phyloP scores from a whole-genome alignment of 83 land plant species.

The Picea engelmannii region DNA sequence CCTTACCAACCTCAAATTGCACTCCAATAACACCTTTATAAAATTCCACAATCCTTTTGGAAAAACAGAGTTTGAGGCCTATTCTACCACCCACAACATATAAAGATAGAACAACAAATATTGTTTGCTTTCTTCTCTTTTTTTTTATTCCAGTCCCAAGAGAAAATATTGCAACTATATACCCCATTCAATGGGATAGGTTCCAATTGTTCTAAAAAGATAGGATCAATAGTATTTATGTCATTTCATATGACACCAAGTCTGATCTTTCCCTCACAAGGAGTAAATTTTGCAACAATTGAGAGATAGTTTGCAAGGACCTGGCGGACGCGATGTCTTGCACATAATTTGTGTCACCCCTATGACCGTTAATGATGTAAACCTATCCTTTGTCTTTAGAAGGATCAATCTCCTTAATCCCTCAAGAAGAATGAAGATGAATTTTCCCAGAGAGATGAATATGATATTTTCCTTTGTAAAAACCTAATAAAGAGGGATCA shows the following conservation, averaged over 20 bases:
- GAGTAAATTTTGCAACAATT: constrained; percentile 36
- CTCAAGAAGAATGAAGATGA: no score
- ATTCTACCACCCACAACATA: constrained; percentile 35
- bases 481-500: no score
- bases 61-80: constrained; percentile 33
- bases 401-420: no score
- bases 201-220: background rate
- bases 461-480: no score
- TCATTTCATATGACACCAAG: constrained; percentile 23
- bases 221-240: constrained; percentile 10
- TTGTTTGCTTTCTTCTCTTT: background rate
- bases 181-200: background rate
- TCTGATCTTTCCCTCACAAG: constrained; percentile 21
- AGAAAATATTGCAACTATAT: background rate
- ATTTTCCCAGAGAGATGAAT: no score
- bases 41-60: constrained; percentile 38
- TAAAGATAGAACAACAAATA: constrained; percentile 21
- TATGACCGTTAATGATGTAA: no score
- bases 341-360: no score
- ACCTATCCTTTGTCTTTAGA: no score
- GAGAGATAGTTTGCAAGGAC: constrained; percentile 39
- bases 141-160: background rate
- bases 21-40: constrained; percentile 27
- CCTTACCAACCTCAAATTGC: constrained; percentile 26
- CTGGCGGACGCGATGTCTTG: background rate